Evolutionary conservation across 2,329 filamentous ascomycete species (phyloP).

Genomic region (Ophiognomonia clavigignenti-juglandacearum): DNA sequence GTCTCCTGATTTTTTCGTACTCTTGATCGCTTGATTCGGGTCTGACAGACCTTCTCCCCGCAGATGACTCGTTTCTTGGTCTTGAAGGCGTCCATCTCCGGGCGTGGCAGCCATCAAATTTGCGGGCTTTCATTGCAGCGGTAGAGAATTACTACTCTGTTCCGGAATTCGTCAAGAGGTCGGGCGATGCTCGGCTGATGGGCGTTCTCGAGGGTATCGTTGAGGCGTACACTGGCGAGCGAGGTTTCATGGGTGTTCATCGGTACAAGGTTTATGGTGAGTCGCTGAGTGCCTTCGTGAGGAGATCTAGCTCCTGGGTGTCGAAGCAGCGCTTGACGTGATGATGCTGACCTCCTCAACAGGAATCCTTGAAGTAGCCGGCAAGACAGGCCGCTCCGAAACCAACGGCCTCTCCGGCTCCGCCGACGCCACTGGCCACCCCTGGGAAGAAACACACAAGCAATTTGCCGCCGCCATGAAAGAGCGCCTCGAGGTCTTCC

Average conservation of each 20-base stretch:
- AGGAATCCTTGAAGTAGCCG: constrained; percentile 49
- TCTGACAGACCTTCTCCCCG: too few relatives aligned
- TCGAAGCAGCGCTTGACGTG: too few relatives aligned
- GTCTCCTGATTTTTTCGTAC: too few relatives aligned
- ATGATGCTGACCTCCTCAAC: too few relatives aligned
- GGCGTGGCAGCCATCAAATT: constrained; percentile 49
- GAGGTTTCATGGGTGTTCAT: constrained; percentile 52
- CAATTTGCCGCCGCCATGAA: constrained; percentile 51
- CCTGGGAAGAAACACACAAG: constrained; percentile 46
- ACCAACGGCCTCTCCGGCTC: constrained; percentile 47
- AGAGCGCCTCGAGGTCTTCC: constrained; percentile 44
- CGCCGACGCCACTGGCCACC: constrained; percentile 33
- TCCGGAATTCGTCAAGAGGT: constrained; percentile 47
- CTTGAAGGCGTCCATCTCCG: constrained; percentile 46
- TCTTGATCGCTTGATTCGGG: too few relatives aligned
- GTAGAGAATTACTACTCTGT: constrained; percentile 50
- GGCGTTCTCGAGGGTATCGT: constrained; percentile 51
- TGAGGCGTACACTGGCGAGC: constrained; percentile 49
- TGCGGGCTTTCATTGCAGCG: constrained; percentile 50
- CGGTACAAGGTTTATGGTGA: constrained; percentile 54
- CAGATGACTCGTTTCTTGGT: constrained; percentile 47
- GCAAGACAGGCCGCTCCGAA: constrained; percentile 47
- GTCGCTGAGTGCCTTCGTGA: too few relatives aligned
- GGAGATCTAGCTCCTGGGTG: too few relatives aligned
- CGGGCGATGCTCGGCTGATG: constrained; percentile 43